A percentile compares a stretch with the other conserved stretches of the same genome.
Evolutionary conservation across 257 asterid genomes (phyloP).

Genomic region (Anisodus acutangulus): DNA sequence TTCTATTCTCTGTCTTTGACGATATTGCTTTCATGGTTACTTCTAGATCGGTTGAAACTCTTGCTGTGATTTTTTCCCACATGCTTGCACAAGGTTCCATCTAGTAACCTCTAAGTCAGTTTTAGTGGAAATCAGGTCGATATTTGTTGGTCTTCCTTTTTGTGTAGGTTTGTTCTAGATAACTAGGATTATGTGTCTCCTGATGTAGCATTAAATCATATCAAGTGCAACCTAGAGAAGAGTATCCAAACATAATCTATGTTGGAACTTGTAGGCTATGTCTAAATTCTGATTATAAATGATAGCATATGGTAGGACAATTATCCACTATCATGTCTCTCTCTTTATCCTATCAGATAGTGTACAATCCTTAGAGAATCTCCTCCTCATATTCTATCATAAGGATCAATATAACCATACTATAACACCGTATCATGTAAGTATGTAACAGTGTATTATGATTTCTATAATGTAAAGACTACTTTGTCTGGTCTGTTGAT

Average conservation of each 20-base stretch:
- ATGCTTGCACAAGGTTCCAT: neutral
- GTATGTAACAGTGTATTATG: neutral
- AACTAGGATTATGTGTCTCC: neutral
- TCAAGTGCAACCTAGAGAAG: conserved; percentile 5
- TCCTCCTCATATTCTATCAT: neutral
- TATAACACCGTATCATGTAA: neutral
- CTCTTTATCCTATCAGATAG: neutral
- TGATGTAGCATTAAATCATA: conserved; percentile 22
- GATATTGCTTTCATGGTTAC: neutral
- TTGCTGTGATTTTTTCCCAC: neutral
- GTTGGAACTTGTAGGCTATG: conserved; percentile 12
- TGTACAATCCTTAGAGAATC: conserved; percentile 13
- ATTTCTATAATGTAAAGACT: neutral
- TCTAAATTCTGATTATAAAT: neutral
- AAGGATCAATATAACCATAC: conserved; percentile 1
- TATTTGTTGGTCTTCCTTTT: neutral
- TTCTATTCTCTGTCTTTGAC: neutral
- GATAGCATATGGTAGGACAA: conserved; percentile 14
- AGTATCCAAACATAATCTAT: neutral
- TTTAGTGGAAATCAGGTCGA: neutral
- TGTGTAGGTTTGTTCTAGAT: neutral
- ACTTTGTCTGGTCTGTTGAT: neutral
- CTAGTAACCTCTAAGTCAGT: no score
- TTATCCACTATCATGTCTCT: neutral
- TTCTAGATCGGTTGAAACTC: conserved; percentile 13